Evolutionary conservation across 768 basidiomycete genomes (phyloP).

Genomic region (Lepiota brunneoincarnata): DNA sequence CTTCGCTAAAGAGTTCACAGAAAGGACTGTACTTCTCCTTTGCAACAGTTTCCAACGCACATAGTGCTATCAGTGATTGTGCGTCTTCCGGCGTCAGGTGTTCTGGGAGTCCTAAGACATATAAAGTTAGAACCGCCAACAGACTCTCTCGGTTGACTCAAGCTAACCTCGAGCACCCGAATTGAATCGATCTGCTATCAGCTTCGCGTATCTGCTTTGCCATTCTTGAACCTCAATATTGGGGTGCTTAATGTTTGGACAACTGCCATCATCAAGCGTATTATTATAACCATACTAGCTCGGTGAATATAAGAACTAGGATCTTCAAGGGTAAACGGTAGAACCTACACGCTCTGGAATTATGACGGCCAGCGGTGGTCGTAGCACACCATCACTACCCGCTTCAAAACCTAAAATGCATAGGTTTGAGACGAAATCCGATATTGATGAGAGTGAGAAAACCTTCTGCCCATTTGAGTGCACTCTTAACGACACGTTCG

Average conservation of each 20-base stretch:
- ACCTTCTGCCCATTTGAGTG: constrained; percentile 72
- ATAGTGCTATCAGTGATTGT: constrained; percentile 63
- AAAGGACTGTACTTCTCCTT: constrained; percentile 54
- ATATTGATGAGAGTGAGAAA: not conserved
- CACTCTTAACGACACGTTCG: constrained; percentile 62
- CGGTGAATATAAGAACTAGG: not conserved
- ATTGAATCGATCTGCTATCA: constrained; percentile 61
- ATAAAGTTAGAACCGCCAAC: not conserved
- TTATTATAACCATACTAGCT: constrained; percentile 39
- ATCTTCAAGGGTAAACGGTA: not conserved
- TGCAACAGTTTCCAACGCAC: constrained; percentile 77
- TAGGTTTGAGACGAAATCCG: no score
- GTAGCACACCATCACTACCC: constrained; percentile 44
- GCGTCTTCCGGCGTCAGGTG: constrained; percentile 54
- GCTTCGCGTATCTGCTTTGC: constrained; percentile 50
- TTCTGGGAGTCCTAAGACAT: constrained; percentile 27
- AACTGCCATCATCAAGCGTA: constrained; percentile 66
- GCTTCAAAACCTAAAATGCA: constrained; percentile 51
- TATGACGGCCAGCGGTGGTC: constrained; percentile 52
- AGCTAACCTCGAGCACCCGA: constrained; percentile 47
- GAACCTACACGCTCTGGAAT: constrained; percentile 50
- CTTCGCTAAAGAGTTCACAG: constrained; percentile 64
- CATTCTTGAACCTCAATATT: constrained; percentile 47
- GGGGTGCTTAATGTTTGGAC: constrained; percentile 51
- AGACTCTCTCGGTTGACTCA: not conserved